A percentile compares a stretch with the other conserved stretches of the same genome.
These are phyloP conservation scores for Aspergillus sp. DNA, from an alignment of 2,329 filamentous ascomycete species.

Conservation along the genomic window DNA sequence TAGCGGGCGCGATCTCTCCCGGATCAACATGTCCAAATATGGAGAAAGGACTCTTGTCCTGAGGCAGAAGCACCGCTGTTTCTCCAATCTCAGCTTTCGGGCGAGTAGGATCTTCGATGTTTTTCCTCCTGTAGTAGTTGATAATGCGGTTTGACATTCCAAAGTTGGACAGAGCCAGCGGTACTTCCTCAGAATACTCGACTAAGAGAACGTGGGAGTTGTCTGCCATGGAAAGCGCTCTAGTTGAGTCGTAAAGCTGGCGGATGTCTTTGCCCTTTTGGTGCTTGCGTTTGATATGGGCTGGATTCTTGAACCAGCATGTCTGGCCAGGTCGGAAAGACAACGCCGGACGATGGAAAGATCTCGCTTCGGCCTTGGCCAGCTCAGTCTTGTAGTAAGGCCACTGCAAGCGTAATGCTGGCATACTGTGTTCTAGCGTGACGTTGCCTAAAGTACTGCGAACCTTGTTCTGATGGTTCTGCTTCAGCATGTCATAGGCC, in stretches of 20 bases:
- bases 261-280: slow-evolving; percentile 76
- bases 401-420: slow-evolving; percentile 86
- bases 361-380: slow-evolving; percentile 67
- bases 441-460: slow-evolving; percentile 87
- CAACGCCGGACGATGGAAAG: slow-evolving; percentile 80
- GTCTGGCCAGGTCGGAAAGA: slow-evolving; percentile 69
- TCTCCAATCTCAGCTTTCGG: slow-evolving; percentile 86
- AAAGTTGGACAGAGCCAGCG: slow-evolving; percentile 89
- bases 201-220: slow-evolving; percentile 85
- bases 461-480: slow-evolving; percentile 95
- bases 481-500: slow-evolving; percentile 91
- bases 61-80: slow-evolving; percentile 79
- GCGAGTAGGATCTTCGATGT: slow-evolving; percentile 70
- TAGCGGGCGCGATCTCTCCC: slow-evolving; percentile 83
- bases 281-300: slow-evolving; percentile 74
- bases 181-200: slow-evolving; percentile 94
- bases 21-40: slow-evolving; percentile 91
- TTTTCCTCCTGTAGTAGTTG: slow-evolving; percentile 92
- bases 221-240: slow-evolving; percentile 81
- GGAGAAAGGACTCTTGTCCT: slow-evolving; percentile 94
- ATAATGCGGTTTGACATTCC: slow-evolving; percentile 96
- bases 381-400: slow-evolving; percentile 93
- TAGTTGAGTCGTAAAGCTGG: slow-evolving; percentile 75
- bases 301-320: slow-evolving; percentile 72
- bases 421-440: slow-evolving; percentile 91